These are phyloP conservation scores for Colletotrichum sp. DNA, from an alignment of 2,329 filamentous ascomycete genomes.

Conservation along the genomic window DNA sequence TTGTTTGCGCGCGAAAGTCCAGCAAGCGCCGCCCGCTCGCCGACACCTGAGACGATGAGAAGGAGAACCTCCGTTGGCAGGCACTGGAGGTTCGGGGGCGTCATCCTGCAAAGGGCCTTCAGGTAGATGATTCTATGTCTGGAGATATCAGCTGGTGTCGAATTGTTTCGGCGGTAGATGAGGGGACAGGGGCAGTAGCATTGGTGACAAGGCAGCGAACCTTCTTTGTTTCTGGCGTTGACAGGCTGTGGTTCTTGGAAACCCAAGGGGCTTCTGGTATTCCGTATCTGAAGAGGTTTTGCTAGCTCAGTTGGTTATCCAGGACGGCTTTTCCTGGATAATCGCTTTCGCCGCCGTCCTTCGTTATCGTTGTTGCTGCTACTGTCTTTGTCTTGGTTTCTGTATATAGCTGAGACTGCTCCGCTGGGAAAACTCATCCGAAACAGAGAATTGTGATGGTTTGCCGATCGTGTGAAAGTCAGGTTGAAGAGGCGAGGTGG, in stretches of 20 bases:
- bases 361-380: background rate
- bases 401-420: background rate
- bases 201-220: background rate
- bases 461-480: background rate
- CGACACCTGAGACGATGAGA: background rate
- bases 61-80: background rate
- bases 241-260: background rate
- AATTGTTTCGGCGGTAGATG: background rate
- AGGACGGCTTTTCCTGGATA: accelerated
- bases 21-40: background rate
- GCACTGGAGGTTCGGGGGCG: background rate
- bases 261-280: background rate
- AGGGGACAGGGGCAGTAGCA: background rate
- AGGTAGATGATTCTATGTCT: background rate
- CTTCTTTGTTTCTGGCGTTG: accelerated
- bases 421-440: background rate
- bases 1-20: background rate
- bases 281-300: background rate
- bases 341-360: background rate
- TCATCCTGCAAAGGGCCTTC: background rate
- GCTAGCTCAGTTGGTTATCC: background rate
- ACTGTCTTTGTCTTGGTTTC: background rate
- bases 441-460: background rate
- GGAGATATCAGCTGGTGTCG: background rate
- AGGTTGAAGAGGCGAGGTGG: background rate